Evolutionary conservation across 2,329 filamentous ascomycete genomes (phyloP).

Genomic region (Iodosphaeria phyllophila): DNA sequence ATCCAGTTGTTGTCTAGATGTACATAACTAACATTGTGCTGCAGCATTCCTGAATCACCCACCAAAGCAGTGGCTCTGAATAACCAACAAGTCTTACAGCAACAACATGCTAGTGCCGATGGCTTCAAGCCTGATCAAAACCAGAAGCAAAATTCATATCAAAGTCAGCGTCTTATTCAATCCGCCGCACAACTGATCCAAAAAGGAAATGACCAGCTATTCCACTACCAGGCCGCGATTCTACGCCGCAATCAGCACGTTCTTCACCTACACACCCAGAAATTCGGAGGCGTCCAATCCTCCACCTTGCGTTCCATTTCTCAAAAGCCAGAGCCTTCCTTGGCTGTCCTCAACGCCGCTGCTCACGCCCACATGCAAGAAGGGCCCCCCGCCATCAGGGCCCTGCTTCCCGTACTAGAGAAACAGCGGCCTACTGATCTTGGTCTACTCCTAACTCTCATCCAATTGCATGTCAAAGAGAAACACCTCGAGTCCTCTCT

Average conservation of each 20-base stretch:
- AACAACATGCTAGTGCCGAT: no score
- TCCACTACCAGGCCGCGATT: constrained; percentile 48
- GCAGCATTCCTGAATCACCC: constrained; percentile 46
- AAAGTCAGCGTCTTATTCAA: constrained; percentile 42
- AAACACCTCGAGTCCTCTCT: constrained; percentile 59
- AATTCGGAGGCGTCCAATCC: constrained; percentile 40
- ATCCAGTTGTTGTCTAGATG: no score
- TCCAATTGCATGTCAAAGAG: constrained; percentile 61
- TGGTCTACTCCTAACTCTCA: constrained; percentile 59
- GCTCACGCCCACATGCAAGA: constrained; percentile 46
- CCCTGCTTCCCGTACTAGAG: constrained; percentile 50
- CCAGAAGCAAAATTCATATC: constrained; percentile 43
- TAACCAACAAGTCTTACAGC: no score
- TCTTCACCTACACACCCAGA: constrained; percentile 46
- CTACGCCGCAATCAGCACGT: constrained; percentile 44
- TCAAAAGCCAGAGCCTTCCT: constrained; percentile 10
- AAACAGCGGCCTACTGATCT: constrained; percentile 63
- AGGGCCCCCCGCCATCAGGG: constrained; percentile 50
- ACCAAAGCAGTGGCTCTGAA: constrained; percentile 48
- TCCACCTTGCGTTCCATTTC: constrained; percentile 24
- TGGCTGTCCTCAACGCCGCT: constrained; percentile 45
- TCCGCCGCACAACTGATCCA: constrained; percentile 29
- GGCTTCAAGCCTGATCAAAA: no score
- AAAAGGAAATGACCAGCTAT: constrained; percentile 45
- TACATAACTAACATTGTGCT: no score